Evolutionary conservation across 1,139 yeast genomes (phyloP).

Genomic region (Protomyces arabidopsidicola): DNA sequence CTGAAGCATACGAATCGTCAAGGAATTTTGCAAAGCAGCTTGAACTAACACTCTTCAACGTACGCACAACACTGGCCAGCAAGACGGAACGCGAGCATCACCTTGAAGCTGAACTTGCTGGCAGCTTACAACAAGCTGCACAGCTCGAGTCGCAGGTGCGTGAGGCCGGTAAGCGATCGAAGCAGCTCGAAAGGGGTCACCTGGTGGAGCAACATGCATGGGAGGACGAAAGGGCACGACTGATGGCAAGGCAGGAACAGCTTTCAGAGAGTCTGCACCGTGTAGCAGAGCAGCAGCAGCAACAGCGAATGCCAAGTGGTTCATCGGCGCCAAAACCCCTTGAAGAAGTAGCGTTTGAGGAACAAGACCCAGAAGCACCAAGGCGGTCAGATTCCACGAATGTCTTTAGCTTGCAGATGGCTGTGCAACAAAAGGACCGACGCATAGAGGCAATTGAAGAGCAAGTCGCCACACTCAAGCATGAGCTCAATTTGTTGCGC

Average conservation of each 20-base stretch:
- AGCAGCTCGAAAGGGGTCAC: not conserved
- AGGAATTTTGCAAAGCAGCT: not conserved
- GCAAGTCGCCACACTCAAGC: not conserved
- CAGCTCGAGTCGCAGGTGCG: not conserved
- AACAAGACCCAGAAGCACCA: not conserved
- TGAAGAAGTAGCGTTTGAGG: not conserved
- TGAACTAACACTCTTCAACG: not conserved
- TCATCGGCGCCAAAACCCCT: not conserved
- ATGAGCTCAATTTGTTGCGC: not conserved
- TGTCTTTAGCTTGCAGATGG: slow-evolving; percentile 10
- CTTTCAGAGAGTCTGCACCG: slow-evolving; percentile 7
- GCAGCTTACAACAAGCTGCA: not conserved
- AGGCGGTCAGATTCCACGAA: slow-evolving; percentile 1
- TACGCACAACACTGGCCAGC: not conserved
- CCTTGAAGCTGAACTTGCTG: not conserved
- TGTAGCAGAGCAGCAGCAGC: not conserved
- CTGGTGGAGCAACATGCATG: not conserved
- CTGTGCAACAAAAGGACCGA: slow-evolving; percentile 7
- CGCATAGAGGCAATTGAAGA: slow-evolving; percentile 1
- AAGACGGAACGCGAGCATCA: not conserved
- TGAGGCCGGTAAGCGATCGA: not conserved
- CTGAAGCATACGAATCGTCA: not conserved
- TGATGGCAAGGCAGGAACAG: not conserved
- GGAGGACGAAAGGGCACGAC: not conserved
- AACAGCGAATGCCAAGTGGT: not conserved